Evolutionary conservation across 352 stramenopile genomes (phyloP), one percentile per base, ranked within the genome.

Genomic region (Globisporangium heterothallicum): DNA sequence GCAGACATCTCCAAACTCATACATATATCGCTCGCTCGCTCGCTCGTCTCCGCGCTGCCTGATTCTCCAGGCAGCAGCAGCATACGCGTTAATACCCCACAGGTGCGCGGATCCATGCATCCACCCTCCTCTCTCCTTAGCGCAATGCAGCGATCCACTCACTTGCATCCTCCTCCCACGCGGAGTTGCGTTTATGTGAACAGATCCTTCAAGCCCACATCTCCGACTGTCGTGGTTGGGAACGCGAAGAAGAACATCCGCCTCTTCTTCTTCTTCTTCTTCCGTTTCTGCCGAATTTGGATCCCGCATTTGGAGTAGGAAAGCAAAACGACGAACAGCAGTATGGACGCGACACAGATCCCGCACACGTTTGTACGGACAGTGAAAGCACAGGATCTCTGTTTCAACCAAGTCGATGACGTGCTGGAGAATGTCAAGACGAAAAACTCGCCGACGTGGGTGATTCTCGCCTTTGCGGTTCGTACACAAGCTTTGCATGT

Each of bases 311-410:
- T n/a, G n/a, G n/a, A n/a, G n/a, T n/a, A n/a, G n/a, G n/a, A n/a
- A n/a, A n/a, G n/a, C n/a, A n/a, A n/a, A n/a, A n/a, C n/a, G n/a
- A n/a, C n/a, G n/a, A n/a, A n/a, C n/a, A n/a, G 25, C 30, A 48
- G 30, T 32, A 74, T 70, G 66, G 66, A 72, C 59, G 42, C 35
- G 21, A 83, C 71, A 64, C 62, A 84, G 47, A 64, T 87, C 58
- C 75, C 77, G 51, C 77, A 86, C 64, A 92, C 82, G 49, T 92
- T 89, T 53, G 82, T 92, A 62, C 74, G 79, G 50, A 88, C 75
- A 13, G 82, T 92, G 44, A 90, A 90, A 58, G 77, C 82, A 40
- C 72, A 88, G 53, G 82, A 87, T 56, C 59, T 92, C 44, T 81
- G 68, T 55, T 89, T 88, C 53, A 78, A 78, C 55, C 77, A 84